These are phyloP conservation scores for Berberis thunbergii DNA, from an alignment of 164 flowering plant species.

Conservation along the genomic window DNA sequence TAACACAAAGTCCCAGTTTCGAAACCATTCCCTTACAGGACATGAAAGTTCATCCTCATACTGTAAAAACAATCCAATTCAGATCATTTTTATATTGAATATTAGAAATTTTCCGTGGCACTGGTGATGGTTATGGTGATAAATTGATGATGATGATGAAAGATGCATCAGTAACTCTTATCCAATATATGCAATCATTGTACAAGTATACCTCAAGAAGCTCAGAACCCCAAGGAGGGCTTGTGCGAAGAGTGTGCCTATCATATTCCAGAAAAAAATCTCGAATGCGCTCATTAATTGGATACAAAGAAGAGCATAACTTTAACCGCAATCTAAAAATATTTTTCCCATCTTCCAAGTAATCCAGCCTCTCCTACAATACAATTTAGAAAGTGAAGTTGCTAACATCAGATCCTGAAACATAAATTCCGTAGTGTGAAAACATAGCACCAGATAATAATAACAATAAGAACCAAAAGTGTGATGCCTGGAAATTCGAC, in stretches of 20 bases:
- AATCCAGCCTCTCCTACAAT: slow-evolving; percentile 84
- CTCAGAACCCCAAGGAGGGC: slow-evolving; percentile 99
- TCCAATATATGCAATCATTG: too few species aligned
- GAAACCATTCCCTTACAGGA: too few species aligned
- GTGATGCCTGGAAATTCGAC: neutral
- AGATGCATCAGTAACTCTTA: too few species aligned
- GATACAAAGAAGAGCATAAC: slow-evolving; percentile 82
- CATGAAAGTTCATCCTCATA: too few species aligned
- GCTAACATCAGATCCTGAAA: slow-evolving; percentile 3
- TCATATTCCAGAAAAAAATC: slow-evolving; percentile 98
- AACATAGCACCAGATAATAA: neutral
- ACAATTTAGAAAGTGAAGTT: slow-evolving; percentile 1
- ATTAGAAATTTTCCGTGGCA: too few species aligned
- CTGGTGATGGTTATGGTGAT: too few species aligned
- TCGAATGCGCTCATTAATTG: slow-evolving; percentile 85
- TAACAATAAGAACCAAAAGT: neutral
- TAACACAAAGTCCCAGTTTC: too few species aligned
- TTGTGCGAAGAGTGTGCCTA: slow-evolving; percentile 90
- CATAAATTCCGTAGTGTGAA: neutral
- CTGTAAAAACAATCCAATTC: too few species aligned
- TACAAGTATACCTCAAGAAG: slow-evolving; percentile 70
- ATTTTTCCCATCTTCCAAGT: slow-evolving; percentile 87
- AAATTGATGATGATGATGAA: too few species aligned
- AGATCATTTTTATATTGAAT: too few species aligned
- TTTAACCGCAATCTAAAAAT: slow-evolving; percentile 70